Base-by-base conservation (phyloP, 371 early-diverging fungal genomes). In the Haplosporangium sp. region DNA sequence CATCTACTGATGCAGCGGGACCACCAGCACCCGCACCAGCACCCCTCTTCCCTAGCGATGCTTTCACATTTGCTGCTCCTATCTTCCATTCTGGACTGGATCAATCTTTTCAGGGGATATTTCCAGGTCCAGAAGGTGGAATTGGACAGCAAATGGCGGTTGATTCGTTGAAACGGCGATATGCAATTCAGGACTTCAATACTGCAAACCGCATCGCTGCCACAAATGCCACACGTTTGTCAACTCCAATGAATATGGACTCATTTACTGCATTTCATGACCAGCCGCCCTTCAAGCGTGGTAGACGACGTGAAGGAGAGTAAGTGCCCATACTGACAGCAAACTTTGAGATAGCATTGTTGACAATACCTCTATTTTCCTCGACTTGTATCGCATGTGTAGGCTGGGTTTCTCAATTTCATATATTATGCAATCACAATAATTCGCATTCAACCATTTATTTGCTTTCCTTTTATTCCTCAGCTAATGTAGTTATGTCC, bases 61-160 rank as follows among this genome's bases (percentile, higher is more conserved):
- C 71, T 4, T 81, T 81, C 19, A 81, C 81, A 19, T 81, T 81
- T 35, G 57, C 75, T 3, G 63, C 81, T n/a, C 81, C 81, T 42
- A 67, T 74, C 15, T 79, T 74, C 17, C 81, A 81, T 34, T 53
- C 81, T 13, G 75, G 72, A 58, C 38, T 68, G 55, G 81, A 71
- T 50, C 81, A 81, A 52, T 20, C 69, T 5, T 67, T 78, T 15
- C 81, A 81, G 48, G 64, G 69, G 2, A 53, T 68, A 17, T 81
- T 74, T 38, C 63, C 72, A 34, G 81, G 81, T 62, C 81, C 68
- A n/a, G 81, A 81, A 47, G 81, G 81, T 5, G 81, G 81, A 20
- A 81, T 81, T 20, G 81, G 81, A 11, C 81, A 81, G 38, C 81
- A 81, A 53, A 81, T 74, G 74, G 67, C 74, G 0, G 72, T 72